Evolutionary conservation across 202 grass and related monocot species (phyloP), one percentile per base, ranked within the genome.

Genomic region (Musa balbisiana): DNA sequence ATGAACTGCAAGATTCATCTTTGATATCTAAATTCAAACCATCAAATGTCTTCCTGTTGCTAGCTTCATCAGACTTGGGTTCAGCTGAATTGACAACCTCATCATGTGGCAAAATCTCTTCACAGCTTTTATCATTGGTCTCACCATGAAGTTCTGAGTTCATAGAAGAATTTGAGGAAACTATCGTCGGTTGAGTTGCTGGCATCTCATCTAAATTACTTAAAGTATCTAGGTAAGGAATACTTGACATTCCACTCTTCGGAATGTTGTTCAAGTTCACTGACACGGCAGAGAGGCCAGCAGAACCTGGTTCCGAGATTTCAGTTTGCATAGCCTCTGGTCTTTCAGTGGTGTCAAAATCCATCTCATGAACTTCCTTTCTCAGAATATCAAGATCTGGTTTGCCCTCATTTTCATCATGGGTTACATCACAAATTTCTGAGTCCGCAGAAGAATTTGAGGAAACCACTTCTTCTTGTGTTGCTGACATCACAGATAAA

Each of bases 41-140:
- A 64, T 80, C 77, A 78, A 74, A 65, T 21, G 56, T 78, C 76
- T 78, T 51, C 15, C 53, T 55, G 22, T 76, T 71, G 21, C 53
- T 72, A 71, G 66, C 76, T 64, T 59, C 81, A 67, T 69, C 84
- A 51, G 87, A 94, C 49, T 53, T 75, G 62, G 81, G 72, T 86
- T 82, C 86, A 58, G 87, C 89, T 64, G 91, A 84, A 13, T 73
- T 56, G 25, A 19, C 53, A 56, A 73, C 72, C 69, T 98, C 83
- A 62, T 83, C 88, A 86, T 91, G 80, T 52, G 79, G 76, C 67
- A 76, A 89, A 81, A 81, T 75, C 52, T 95, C 89, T 85, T 84
- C 77, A 11, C 1, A 15, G 11, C 10, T 73, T 21, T 69, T 69
- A 74, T 74, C 54, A 33, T 80, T 11, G 11, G 53, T 51, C 62